Conservation (phyloP, 805 yeast genomes). For the Ogataea ganodermae region DNA sequence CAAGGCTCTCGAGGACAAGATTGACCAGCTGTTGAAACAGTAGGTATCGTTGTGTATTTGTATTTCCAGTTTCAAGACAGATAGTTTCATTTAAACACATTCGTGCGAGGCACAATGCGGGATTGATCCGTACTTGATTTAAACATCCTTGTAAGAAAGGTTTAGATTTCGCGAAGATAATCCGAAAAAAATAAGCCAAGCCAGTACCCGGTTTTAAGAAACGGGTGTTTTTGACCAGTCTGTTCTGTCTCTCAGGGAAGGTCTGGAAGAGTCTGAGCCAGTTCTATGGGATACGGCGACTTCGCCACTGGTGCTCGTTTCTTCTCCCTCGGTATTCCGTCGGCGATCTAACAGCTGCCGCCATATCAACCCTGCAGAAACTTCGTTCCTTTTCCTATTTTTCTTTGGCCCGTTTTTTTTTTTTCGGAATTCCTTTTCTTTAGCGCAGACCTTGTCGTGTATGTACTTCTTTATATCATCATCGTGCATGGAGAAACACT, state of each 20-base stretch:
- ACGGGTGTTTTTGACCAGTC: no score
- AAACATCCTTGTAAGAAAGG: not conserved
- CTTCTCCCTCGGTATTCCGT: not conserved
- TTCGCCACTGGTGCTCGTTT: no score
- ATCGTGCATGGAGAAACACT: no score
- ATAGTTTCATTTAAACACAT: no score
- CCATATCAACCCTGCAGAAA: not conserved
- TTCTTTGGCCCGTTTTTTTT: not conserved
- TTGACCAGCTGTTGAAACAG: constrained; percentile 54
- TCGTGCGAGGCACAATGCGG: not conserved
- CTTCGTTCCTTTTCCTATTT: not conserved
- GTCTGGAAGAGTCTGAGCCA: no score
- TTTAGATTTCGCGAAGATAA: not conserved
- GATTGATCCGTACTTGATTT: not conserved
- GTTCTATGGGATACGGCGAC: no score
- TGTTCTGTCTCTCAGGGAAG: no score
- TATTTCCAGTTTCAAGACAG: not conserved
- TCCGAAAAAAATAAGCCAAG: not conserved
- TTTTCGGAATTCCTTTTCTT: constrained; percentile 7
- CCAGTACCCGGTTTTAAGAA: no score
- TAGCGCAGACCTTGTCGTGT: no score
- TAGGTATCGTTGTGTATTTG: constrained; percentile 12
- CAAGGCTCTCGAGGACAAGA: constrained; percentile 57
- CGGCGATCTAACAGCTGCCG: not conserved
- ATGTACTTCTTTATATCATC: no score